Evolutionary conservation across 2,329 filamentous ascomycete species (phyloP), one percentile per base, ranked within the genome.

Genomic region (Cylindrodendrum hubeiense): DNA sequence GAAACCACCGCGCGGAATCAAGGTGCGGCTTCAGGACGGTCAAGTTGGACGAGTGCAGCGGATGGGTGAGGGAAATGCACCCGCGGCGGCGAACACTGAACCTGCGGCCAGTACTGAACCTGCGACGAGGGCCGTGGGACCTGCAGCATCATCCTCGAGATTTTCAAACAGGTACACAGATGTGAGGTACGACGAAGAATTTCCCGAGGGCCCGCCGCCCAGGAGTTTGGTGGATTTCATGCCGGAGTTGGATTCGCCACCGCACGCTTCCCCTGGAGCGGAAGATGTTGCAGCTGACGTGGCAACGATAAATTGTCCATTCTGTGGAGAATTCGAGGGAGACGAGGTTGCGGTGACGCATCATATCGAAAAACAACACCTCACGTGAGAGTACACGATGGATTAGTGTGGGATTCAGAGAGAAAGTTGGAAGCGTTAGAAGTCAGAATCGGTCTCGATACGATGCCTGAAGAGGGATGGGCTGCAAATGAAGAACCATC

Each of bases 1-100:
- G 91, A 26, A 88, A 95, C 70, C 93, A 95, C 73, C 91, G 3
- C 86, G 91, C 10, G 93, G 93, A 37, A 93, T 95, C 81, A 95
- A 95, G 78, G 92, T 95, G 24, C 87, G 92, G 3, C 82, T 95
- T 6, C 80, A 82, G 1, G 91, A 93, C 76, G 92, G 92, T 1
- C 85, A 91, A 26, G 87, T 95, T 3, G 93, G 93, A 2, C 82
- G 93, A 17, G 93, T 95, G 28, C 93, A 95, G 78, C 82, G 84
- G 47, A 84, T 93, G 78, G 82, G 79, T 17, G 58, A 75, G 47
- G 67, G 34, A 65, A 43, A 34, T 51, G 17, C 26, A 58, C 52
- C 33, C 61, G 33, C 63, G 28, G 21, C 37, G 13, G 39, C 21
- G 52, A 17, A 4, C 26, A 43, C 21, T 19, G n/a, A n/a, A n/a